Evolutionary conservation across 805 yeast genomes (phyloP).

Genomic region (Schizosaccharomyces octosporus): DNA sequence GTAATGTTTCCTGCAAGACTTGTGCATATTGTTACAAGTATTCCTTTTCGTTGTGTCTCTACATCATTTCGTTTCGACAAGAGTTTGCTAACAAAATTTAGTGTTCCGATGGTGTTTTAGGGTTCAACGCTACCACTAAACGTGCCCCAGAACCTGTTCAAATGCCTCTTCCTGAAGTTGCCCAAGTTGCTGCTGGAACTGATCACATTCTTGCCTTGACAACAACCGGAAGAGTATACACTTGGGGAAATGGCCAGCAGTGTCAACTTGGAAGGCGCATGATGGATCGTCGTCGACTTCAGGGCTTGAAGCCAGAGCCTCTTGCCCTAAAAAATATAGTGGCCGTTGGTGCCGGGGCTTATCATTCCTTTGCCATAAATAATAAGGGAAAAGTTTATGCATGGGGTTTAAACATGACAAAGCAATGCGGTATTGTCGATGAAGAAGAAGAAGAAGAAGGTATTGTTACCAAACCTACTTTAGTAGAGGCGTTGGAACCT

Average conservation of each 20-base stretch:
- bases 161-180: conserved; percentile 39
- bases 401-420: conserved; percentile 94
- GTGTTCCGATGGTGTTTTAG: conserved; percentile 73
- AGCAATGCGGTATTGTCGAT: conserved; percentile 72
- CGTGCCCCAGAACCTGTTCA: conserved; percentile 46
- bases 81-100: conserved; percentile 12
- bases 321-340: conserved; percentile 61
- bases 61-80: no score
- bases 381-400: conserved; percentile 43
- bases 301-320: conserved; percentile 55
- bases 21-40: no score
- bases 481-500: conserved; percentile 36
- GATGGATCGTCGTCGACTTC: conserved; percentile 48
- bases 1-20: no score
- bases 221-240: conserved; percentile 60
- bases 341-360: conserved; percentile 78
- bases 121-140: conserved; percentile 41
- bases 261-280: conserved; percentile 74
- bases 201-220: conserved; percentile 77
- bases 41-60: no score
- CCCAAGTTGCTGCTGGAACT: conserved; percentile 73
- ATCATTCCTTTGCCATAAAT: conserved; percentile 81
- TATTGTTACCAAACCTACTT: conserved; percentile 51
- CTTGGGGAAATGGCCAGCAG: conserved; percentile 96
- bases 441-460: conserved; percentile 51